Evolutionary conservation across 2,329 filamentous ascomycete genomes (phyloP), one percentile per base, ranked within the genome.

Genomic region (Calonectria multiphialidica): DNA sequence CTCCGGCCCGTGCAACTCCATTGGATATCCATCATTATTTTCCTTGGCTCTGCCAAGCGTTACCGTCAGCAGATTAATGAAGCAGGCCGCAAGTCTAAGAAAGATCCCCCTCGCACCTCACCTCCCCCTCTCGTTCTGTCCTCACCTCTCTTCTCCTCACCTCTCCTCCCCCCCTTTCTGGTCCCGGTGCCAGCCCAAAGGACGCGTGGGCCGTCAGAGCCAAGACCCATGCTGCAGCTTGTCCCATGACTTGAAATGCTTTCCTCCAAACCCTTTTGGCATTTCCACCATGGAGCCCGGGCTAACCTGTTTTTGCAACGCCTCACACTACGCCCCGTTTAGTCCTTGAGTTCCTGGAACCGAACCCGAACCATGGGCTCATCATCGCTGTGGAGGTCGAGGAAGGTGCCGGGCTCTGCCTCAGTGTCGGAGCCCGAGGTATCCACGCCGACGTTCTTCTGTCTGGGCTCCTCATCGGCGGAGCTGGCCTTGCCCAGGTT

Each of bases 401-500:
- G 44, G 25, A 62, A 47, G 13, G 33, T 61, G 7, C 49, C 25
- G 9, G 37, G 21, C 18, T 74, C 72, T 2, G 59, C 23, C 30
- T 73, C 72, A 13, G 63, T 50, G 30, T 74, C 74, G 7, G 74
- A 61, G 28, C 53, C 40, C 13, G 40, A 47, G 15, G 21, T 47
- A 30, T 70, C 45, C 10, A 66, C 49, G 47, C 76, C 73, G 42
- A 77, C 71, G 13, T 80, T 75, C 10, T 69, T 68, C 8, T 80
- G 75, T 8, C 68, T 68, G 8, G 78, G 53, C 3, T 33, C 75
- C 28, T 67, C 42, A 12, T 76, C 68, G 16, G 72, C 66, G 16
- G 74, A 77, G 18, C 72, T 77, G 0, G 80, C 80, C 45, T 76
- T 77, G 18, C 71, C 76, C 5, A 82, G 59, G 8, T 77, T 73